Evolutionary conservation across 768 basidiomycete species (phyloP), one percentile per base, ranked within the genome.

Genomic region (Artomyces pyxidatus): DNA sequence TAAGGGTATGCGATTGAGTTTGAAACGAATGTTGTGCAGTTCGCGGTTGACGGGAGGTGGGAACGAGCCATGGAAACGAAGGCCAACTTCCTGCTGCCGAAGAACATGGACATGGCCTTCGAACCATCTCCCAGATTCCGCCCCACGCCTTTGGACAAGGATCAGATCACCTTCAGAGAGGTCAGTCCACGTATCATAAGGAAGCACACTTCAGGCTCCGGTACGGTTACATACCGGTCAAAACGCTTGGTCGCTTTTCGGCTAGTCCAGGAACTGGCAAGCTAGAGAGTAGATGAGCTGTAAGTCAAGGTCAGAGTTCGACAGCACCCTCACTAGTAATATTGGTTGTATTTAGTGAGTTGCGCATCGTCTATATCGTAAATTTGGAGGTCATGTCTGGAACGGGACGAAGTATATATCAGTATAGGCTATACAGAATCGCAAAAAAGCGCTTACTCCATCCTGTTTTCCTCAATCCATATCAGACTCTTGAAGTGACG

Each of bases 221-320:
- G 42, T 16, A 9, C 14, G 9, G 6, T 14, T 58, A 71, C 59
- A 74, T 68, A 43, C 79, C 80, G n/a, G 78, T 69, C n/a, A 80
- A 67, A 12, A 82, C 76, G 17, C 74, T 77, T 0, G 80, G 80
- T 4, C 80, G 68, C 42, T 75, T 74, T 61, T 81, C 78, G 3
- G 75, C 76, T 1, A 81, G 64, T 5, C 79, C 80, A 25, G 74
- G 68, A 8, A 83, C 78, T 29, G 63, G 48, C 5, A 82, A 61
- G 21, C 78, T 81, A 35, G 6, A 12, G 11, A 37, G 2, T 50
- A 23, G 29, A 26, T 38, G 41, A 45, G 38, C n/a, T 12, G 17
- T 2, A 39, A 28, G 14, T 8, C 8, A 4, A 17, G 27, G 50
- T 12, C 11, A 51, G 6, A 16, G 6, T 11, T 21, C 17, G 7